phyloP scores from a whole-genome alignment of 768 basidiomycete species.

The Boletus subcaerulescens region DNA sequence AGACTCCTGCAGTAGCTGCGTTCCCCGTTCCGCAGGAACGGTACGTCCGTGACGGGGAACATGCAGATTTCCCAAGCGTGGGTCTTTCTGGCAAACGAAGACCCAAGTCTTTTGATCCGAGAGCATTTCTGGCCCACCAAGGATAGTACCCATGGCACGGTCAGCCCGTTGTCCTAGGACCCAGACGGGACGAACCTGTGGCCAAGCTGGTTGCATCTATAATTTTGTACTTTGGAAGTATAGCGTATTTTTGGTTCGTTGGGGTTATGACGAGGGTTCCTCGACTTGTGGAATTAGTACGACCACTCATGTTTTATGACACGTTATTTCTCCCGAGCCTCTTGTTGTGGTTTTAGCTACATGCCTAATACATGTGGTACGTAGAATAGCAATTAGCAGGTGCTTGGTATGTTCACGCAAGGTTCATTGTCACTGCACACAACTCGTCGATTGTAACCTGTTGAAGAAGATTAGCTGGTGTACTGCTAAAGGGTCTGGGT shows the following conservation, averaged over 20 bases:
- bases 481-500: too few relatives aligned
- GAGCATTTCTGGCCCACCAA: conserved; percentile 38
- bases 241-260: not conserved
- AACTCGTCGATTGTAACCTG: too few relatives aligned
- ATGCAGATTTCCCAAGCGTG: conserved; percentile 35
- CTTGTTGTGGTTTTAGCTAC: too few relatives aligned
- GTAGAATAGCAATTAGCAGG: too few relatives aligned
- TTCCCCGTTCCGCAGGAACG: conserved; percentile 31
- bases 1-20: conserved; percentile 17
- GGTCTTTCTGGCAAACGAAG: conserved; percentile 34
- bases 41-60: conserved; percentile 27
- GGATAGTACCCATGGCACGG: not conserved
- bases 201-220: not conserved
- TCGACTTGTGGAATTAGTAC: not conserved
- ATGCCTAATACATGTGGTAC: too few relatives aligned
- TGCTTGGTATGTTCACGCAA: too few relatives aligned
- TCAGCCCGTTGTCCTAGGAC: not conserved
- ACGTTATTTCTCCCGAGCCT: not conserved
- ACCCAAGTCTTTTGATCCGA: conserved; percentile 37
- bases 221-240: not conserved
- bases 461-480: too few relatives aligned
- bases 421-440: too few relatives aligned
- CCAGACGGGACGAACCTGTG: too few relatives aligned
- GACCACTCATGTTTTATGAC: not conserved
- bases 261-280: too few relatives aligned